These are phyloP conservation scores for Geotrichum fermentans DNA, from an alignment of 1,139 yeast species.

Conservation along the genomic window DNA sequence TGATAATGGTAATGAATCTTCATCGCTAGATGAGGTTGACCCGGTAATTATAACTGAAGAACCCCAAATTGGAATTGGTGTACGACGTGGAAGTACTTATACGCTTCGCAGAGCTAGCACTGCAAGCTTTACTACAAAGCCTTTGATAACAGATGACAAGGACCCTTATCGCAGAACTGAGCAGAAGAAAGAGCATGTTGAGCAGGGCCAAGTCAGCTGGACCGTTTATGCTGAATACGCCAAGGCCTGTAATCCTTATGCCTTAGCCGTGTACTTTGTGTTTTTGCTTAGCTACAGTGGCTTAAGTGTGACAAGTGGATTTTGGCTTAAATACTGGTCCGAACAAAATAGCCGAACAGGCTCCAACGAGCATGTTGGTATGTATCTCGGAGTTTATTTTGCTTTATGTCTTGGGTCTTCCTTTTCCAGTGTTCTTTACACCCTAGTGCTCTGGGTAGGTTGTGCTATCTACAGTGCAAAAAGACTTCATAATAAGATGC, in stretches of 20 bases:
- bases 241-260: conserved; percentile 70
- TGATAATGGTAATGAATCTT: conserved; percentile 1
- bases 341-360: conserved; percentile 58
- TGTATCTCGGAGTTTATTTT: conserved; percentile 67
- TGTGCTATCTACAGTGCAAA: conserved; percentile 81
- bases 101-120: conserved; percentile 65
- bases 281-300: conserved; percentile 45
- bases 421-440: conserved; percentile 53
- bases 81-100: not conserved
- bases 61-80: not conserved
- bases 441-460: conserved; percentile 64
- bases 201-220: conserved; percentile 88
- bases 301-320: conserved; percentile 51
- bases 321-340: conserved; percentile 97
- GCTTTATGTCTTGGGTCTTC: conserved; percentile 62
- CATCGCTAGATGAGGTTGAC: conserved; percentile 8
- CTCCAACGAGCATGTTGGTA: conserved; percentile 59
- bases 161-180: conserved; percentile 25
- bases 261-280: conserved; percentile 48
- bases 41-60: conserved; percentile 7
- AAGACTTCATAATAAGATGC: conserved; percentile 73
- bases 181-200: conserved; percentile 54
- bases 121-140: conserved; percentile 42
- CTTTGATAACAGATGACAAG: conserved; percentile 32
- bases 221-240: conserved; percentile 72